Percentiles rank a stretch among this genome's conserved stretches.
Conservation (phyloP, 306 rosid species). For the Medicago lupulina region DNA sequence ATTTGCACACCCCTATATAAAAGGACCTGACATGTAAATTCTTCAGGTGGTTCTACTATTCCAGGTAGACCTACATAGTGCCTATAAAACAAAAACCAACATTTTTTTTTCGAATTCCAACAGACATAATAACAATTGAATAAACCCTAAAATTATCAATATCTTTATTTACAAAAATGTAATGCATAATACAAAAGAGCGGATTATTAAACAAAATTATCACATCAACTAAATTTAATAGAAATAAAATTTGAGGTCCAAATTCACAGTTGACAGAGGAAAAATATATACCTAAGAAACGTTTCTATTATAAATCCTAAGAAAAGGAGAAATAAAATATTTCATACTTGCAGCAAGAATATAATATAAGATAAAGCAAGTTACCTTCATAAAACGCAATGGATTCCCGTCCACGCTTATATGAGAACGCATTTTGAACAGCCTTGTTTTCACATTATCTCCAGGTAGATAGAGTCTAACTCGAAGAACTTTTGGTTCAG, state of each 20-base stretch:
- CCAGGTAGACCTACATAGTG: neutral
- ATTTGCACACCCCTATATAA: too few species aligned
- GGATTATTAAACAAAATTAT: neutral
- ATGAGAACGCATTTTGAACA: conserved; percentile 63
- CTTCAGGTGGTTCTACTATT: neutral
- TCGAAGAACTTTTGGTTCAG: conserved; percentile 54
- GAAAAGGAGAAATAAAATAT: neutral
- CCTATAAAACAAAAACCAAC: neutral
- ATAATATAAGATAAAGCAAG: conserved; percentile 16
- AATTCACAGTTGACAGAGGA: conserved; percentile 9
- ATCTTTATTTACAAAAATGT: conserved; percentile 13
- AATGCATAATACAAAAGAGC: neutral
- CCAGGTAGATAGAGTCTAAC: conserved; percentile 81
- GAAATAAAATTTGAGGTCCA: conserved; percentile 1
- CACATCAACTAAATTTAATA: neutral
- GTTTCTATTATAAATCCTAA: neutral
- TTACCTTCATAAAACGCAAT: conserved; percentile 79
- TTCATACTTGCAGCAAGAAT: conserved; percentile 15
- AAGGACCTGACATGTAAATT: too few species aligned
- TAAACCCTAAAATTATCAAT: too few species aligned
- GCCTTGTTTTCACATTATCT: conserved; percentile 59
- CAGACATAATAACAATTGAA: neutral
- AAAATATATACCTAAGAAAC: neutral
- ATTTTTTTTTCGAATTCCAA: neutral
- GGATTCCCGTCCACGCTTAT: conserved; percentile 56